Evolutionary conservation across 202 grass and related monocot species (phyloP), one percentile per base, ranked within the genome.

Genomic region (Schoenoplectus tabernaemontani): DNA sequence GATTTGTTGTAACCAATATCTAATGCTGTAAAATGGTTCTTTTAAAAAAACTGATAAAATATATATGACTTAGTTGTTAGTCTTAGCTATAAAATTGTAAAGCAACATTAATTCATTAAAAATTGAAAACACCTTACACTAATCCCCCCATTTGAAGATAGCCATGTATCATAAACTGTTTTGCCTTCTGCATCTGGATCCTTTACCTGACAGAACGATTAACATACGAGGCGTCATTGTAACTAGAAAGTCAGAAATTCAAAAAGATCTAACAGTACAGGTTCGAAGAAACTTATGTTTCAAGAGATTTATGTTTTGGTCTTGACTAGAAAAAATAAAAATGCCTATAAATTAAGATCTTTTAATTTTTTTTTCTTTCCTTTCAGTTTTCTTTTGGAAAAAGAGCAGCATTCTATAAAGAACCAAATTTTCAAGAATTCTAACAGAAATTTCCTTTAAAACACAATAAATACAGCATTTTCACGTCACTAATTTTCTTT

Each of bases 111-210:
- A 65, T 73, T 28, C n/a, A n/a, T n/a, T n/a, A n/a, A n/a, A n/a
- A n/a, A n/a, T 30, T 58, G 2, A 36, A 43, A 78, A 82, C 78
- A 79, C 81, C 91, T 97, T 97, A 97, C 94, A 86, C 41, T 86
- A 47, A 90, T 88, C 32, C 86, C 80, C 0, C 71, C 84, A 66
- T 86, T 81, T 82, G 66, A 84, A 85, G 81, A 51, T 43, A 68
- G 68, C 91, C 94, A 97, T 84, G 91, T 87, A 90, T 97, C 85
- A 59, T 93, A 68, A 87, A 97, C 87, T 59, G 83, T 94, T 74
- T 83, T 93, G 50, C 86, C 87, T 73, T 71, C 76, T 34, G 81
- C 73, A 83, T 93, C 89, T 46, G 94, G 94, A 90, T 97, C 94
- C 37, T 90, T 91, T 13, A 97, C 89, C 94, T 97, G 67, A 76